Evolutionary conservation across 495 filamentous ascomycete species (phyloP).

Genomic region (Aspergillus sclerotioniger): DNA sequence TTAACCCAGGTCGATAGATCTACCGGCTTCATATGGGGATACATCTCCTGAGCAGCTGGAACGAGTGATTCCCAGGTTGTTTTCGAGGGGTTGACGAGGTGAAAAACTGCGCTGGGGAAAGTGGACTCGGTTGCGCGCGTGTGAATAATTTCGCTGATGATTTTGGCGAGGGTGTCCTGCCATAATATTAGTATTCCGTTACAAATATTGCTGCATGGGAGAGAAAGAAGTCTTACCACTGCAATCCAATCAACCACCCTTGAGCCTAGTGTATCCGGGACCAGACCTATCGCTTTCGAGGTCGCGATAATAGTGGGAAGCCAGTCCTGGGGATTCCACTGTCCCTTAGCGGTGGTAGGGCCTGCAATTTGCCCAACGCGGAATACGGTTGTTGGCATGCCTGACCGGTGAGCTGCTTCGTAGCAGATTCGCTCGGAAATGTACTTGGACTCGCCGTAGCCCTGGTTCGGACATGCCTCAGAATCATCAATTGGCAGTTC

Average conservation of each 20-base stretch:
- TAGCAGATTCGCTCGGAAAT: constrained; percentile 51
- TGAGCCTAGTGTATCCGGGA: constrained; percentile 8
- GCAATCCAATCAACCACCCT: constrained; percentile 16
- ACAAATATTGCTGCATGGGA: neutral
- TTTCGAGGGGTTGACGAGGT: constrained; percentile 26
- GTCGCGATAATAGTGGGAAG: constrained; percentile 28
- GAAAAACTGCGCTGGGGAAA: constrained; percentile 13
- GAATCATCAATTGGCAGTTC: constrained; percentile 46
- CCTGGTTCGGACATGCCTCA: constrained; percentile 25
- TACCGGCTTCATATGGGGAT: no score
- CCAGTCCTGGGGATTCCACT: constrained; percentile 39
- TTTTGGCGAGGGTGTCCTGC: constrained; percentile 14
- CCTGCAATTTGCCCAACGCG: constrained; percentile 61
- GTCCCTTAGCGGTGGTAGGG: constrained; percentile 28
- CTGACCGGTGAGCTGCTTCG: constrained; percentile 32
- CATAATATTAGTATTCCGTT: neutral
- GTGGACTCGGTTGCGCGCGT: neutral
- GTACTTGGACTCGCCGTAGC: constrained; percentile 57
- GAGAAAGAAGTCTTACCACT: constrained; percentile 8
- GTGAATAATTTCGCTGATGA: constrained; percentile 15
- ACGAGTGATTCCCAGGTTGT: constrained; percentile 21
- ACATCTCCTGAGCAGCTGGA: neutral
- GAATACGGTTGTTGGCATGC: constrained; percentile 45
- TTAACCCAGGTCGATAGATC: no score
- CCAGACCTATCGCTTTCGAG: constrained; percentile 15